Conservation (phyloP, 2,329 filamentous ascomycete genomes). For the Pseudogymnoascus sp. region DNA sequence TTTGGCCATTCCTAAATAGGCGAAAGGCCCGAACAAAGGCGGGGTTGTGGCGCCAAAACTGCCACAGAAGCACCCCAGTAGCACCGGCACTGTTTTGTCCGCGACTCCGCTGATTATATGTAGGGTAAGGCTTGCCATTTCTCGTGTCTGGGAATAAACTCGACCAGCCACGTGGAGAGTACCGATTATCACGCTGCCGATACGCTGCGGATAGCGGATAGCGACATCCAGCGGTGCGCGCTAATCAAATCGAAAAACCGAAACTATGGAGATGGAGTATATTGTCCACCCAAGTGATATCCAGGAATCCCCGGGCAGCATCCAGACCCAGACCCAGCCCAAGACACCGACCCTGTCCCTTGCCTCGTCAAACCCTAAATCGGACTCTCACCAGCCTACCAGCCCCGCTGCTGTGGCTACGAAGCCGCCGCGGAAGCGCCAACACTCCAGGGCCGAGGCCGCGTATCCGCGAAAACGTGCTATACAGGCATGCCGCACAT, state of each 20-base stretch:
- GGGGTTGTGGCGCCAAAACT: slow-evolving; percentile 1
- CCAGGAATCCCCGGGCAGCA: not conserved
- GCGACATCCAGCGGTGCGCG: not conserved
- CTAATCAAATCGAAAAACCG: slow-evolving; percentile 1
- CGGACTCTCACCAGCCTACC: not conserved
- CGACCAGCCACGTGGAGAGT: not conserved
- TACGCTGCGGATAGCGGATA: not conserved
- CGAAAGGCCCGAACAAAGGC: not conserved
- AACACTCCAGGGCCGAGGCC: not conserved
- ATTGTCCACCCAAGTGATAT: slow-evolving; percentile 8
- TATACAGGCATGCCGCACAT: slow-evolving; percentile 28
- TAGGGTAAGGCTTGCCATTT: not conserved
- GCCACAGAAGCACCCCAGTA: slow-evolving; percentile 4
- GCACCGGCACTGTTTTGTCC: slow-evolving; percentile 1
- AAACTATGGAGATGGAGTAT: slow-evolving; percentile 7
- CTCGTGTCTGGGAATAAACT: not conserved
- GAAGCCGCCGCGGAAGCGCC: slow-evolving; percentile 5
- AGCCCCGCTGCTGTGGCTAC: not conserved
- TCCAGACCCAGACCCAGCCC: not conserved
- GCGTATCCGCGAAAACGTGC: slow-evolving; percentile 26
- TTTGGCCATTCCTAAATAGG: not conserved
- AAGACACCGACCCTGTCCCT: slow-evolving; percentile 2
- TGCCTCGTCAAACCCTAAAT: not conserved
- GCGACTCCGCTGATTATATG: slow-evolving; percentile 8
- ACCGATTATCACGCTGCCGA: not conserved